Percentiles rank a stretch among this genome's conserved stretches.
Conservation (phyloP, 2,329 filamentous ascomycete species). For the Didymella segeticola region DNA sequence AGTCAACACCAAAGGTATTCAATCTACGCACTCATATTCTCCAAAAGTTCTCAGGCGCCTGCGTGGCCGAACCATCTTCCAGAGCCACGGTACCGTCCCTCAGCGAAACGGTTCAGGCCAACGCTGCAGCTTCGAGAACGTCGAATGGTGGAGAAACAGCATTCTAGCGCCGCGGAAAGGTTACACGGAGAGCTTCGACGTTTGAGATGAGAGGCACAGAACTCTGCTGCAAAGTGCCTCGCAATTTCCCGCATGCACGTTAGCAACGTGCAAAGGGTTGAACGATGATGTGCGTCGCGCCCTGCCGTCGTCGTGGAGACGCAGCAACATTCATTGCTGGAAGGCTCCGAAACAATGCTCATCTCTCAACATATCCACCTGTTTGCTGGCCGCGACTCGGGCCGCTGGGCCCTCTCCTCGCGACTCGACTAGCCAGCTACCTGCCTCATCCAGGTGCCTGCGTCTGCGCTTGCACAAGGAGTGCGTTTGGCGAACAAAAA, state of each 20-base stretch:
- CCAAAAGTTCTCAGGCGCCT: background rate
- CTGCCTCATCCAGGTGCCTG: slow-evolving; percentile 11
- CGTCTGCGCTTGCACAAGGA: slow-evolving; percentile 1
- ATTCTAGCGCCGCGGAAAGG: slow-evolving; percentile 3
- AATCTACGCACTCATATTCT: background rate
- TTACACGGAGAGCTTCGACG: slow-evolving; percentile 14
- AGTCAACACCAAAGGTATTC: background rate
- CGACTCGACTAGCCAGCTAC: slow-evolving; percentile 1
- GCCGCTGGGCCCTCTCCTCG: slow-evolving; percentile 9
- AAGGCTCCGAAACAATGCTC: slow-evolving; percentile 4
- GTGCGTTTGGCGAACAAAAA: slow-evolving; percentile 7
- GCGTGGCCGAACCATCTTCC: background rate
- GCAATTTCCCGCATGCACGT: background rate
- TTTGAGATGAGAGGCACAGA: slow-evolving; percentile 9
- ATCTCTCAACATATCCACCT: slow-evolving; percentile 18
- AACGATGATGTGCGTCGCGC: background rate
- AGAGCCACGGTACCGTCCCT: background rate
- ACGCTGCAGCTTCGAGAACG: slow-evolving; percentile 9
- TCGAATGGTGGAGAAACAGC: background rate
- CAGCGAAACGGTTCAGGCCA: background rate
- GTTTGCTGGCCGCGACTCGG: slow-evolving; percentile 7
- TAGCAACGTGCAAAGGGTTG: slow-evolving; percentile 4
- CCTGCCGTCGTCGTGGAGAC: background rate
- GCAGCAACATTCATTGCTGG: background rate
- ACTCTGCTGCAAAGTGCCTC: slow-evolving; percentile 9